Conservation (phyloP, 495 filamentous ascomycete genomes). For the Lophiotrema nucula region DNA sequence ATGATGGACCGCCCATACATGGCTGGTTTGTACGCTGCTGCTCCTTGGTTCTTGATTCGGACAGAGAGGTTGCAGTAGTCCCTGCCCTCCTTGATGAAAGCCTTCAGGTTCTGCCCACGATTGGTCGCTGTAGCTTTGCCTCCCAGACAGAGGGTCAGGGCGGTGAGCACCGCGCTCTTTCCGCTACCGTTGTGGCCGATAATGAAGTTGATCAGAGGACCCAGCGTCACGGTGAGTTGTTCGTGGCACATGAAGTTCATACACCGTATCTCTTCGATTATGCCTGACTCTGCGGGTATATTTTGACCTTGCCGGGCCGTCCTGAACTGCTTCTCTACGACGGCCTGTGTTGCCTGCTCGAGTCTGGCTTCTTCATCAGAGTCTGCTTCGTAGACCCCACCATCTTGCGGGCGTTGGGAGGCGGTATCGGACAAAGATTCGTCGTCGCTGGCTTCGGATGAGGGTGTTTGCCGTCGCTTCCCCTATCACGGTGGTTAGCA, state of each 20-base stretch:
- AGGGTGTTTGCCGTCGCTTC: background rate
- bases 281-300: conserved; percentile 73
- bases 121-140: conserved; percentile 96
- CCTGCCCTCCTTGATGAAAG: conserved; percentile 85
- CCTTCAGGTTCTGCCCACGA: conserved; percentile 85
- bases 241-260: conserved; percentile 95
- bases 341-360: conserved; percentile 7
- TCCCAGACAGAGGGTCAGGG: conserved; percentile 88
- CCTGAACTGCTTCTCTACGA: conserved; percentile 1
- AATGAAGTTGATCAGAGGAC: conserved; percentile 95
- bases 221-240: conserved; percentile 74
- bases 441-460: background rate
- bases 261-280: conserved; percentile 79
- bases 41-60: conserved; percentile 83
- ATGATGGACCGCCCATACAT: conserved; percentile 82
- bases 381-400: background rate
- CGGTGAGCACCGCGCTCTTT: conserved; percentile 97
- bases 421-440: background rate
- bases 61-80: conserved; percentile 65
- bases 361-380: background rate
- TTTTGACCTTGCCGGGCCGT: conserved; percentile 45
- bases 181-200: conserved; percentile 97
- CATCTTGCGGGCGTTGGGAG: background rate
- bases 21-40: conserved; percentile 78
- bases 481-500: background rate